A percentile compares a stretch with the other conserved stretches of the same genome.
These are phyloP conservation scores for Pezicula carpinea DNA, from an alignment of 2,329 filamentous ascomycete species.

Conservation along the genomic window DNA sequence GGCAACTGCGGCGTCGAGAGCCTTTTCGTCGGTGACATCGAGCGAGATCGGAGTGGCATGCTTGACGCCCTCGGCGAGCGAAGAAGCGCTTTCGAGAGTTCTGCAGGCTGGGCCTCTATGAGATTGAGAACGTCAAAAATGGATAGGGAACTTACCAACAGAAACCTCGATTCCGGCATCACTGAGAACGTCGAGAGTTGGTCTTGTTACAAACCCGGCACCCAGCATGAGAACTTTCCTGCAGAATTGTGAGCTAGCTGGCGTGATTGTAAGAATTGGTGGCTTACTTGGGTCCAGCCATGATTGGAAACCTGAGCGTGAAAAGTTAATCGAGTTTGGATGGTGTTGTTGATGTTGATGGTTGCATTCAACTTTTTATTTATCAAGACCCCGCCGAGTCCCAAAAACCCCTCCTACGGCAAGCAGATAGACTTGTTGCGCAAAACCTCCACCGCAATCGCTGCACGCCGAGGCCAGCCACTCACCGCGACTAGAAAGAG, in stretches of 20 bases:
- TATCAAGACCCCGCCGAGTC: no score
- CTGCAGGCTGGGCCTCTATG: slow-evolving; percentile 60
- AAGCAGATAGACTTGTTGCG: no score
- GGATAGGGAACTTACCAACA: slow-evolving; percentile 38
- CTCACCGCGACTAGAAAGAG: no score
- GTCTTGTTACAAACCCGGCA: slow-evolving; percentile 49
- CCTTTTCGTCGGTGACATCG: slow-evolving; percentile 72
- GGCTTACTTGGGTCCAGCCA: slow-evolving; percentile 19
- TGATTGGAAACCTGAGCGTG: slow-evolving; percentile 10
- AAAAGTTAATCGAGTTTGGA: no score
- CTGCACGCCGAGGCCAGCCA: no score
- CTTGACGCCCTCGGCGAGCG: slow-evolving; percentile 66
- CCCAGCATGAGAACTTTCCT: slow-evolving; percentile 44
- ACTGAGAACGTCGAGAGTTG: slow-evolving; percentile 54
- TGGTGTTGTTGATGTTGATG: no score
- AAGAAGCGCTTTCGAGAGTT: slow-evolving; percentile 72
- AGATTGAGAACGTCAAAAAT: slow-evolving; percentile 4
- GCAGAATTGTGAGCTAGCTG: slow-evolving; percentile 3
- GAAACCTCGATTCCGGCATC: slow-evolving; percentile 52
- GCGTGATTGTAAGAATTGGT: not conserved
- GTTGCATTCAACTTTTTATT: no score
- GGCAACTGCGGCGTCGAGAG: slow-evolving; percentile 74
- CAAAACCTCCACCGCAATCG: no score
- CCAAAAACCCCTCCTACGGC: no score
- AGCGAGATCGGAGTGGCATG: slow-evolving; percentile 74